Conservation (phyloP, 208 protist genomes). For the Chromosphaera perkinsii region DNA sequence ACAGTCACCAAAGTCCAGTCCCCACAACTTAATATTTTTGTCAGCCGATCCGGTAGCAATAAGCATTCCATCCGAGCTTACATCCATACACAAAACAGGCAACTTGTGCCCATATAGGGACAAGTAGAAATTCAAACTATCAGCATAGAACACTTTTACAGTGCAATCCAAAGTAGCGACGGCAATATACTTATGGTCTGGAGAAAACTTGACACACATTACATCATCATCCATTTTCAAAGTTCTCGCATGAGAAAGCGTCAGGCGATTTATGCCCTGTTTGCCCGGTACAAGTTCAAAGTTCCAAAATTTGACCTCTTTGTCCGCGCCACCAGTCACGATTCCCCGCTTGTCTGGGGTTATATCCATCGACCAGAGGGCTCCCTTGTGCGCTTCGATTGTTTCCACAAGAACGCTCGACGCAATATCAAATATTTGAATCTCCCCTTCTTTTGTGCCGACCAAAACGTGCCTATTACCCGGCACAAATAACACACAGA, state of each 20-base stretch:
- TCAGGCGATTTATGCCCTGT: conserved; percentile 28
- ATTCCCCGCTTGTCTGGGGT: conserved; percentile 39
- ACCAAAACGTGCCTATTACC: conserved; percentile 59
- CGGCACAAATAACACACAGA: conserved; percentile 63
- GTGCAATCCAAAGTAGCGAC: conserved; percentile 91
- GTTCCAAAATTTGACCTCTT: conserved; percentile 67
- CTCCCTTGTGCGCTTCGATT: conserved; percentile 37
- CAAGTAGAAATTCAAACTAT: conserved; percentile 94
- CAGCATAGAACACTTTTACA: conserved; percentile 88
- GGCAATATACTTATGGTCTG: conserved; percentile 70
- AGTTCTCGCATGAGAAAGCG: conserved; percentile 52
- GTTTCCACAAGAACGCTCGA: conserved; percentile 38
- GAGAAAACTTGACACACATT: conserved; percentile 69
- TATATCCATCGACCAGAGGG: conserved; percentile 47
- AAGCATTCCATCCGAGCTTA: conserved; percentile 77
- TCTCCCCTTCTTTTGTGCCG: conserved; percentile 11
- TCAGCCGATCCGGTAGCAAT: conserved; percentile 90
- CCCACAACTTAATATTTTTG: conserved; percentile 98
- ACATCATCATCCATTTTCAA: conserved; percentile 87
- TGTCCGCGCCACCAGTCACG: conserved; percentile 17
- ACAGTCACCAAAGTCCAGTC: conserved; percentile 89
- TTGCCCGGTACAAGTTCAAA: conserved; percentile 53
- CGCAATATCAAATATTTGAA: conserved; percentile 58
- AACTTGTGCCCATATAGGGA: conserved; percentile 96
- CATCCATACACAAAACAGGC: conserved; percentile 81